A percentile compares a stretch with the other conserved stretches of the same genome.
Conservation (phyloP, 257 asterid genomes). For the Gentiana macrophylla region DNA sequence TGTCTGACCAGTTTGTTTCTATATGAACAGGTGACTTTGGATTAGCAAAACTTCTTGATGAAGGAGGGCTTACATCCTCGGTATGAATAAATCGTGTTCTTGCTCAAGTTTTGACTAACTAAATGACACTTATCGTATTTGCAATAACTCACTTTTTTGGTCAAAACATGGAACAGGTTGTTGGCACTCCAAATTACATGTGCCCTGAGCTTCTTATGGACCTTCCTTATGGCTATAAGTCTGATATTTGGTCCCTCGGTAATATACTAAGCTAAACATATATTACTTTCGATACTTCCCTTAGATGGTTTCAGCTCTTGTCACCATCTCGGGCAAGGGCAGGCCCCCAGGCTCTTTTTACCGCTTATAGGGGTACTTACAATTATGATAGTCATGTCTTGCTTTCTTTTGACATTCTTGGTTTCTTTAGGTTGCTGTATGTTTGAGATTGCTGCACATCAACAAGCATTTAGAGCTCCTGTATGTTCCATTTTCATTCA, state of each 20-base stretch:
- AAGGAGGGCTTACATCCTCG: slow-evolving; percentile 70
- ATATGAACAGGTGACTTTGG: slow-evolving; percentile 82
- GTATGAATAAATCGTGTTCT: slow-evolving; percentile 26
- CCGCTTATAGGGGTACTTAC: too few relatives aligned
- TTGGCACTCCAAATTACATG: slow-evolving; percentile 84
- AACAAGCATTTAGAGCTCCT: slow-evolving; percentile 78
- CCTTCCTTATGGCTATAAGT: slow-evolving; percentile 87
- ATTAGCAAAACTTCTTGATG: slow-evolving; percentile 68
- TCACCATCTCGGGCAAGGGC: too few relatives aligned
- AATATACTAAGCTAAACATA: slow-evolving; percentile 8
- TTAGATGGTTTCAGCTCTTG: background rate
- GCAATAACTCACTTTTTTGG: background rate
- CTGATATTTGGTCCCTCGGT: slow-evolving; percentile 97
- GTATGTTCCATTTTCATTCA: slow-evolving; percentile 33
- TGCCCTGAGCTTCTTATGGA: slow-evolving; percentile 92
- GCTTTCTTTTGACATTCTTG: background rate
- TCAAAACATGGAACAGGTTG: slow-evolving; percentile 39
- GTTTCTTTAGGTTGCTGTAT: slow-evolving; percentile 67
- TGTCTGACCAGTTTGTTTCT: slow-evolving; percentile 11
- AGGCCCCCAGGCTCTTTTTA: too few relatives aligned
- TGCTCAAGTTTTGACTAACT: background rate
- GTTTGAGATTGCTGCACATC: slow-evolving; percentile 95
- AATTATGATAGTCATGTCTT: background rate
- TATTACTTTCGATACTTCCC: background rate
- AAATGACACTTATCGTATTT: background rate